phyloP scores from a whole-genome alignment of 2,329 filamentous ascomycete genomes.

The Thielaviopsis musarum region DNA sequence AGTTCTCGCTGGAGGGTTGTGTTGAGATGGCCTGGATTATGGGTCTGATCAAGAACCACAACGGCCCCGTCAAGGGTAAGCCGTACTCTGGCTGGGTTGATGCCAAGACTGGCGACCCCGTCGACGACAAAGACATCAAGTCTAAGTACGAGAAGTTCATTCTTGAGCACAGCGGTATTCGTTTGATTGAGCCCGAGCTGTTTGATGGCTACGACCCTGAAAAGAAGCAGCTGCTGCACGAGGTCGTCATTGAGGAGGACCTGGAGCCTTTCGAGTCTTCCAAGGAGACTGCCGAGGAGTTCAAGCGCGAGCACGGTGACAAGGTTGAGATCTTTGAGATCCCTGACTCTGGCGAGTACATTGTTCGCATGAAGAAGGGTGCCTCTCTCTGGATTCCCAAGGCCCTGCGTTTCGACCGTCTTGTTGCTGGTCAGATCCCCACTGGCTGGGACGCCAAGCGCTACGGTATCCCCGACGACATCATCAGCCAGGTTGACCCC shows the following conservation, averaged over 20 bases:
- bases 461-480: slow-evolving; percentile 94
- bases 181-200: slow-evolving; percentile 90
- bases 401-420: slow-evolving; percentile 88
- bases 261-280: slow-evolving; percentile 93
- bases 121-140: slow-evolving; percentile 97
- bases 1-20: slow-evolving; percentile 94
- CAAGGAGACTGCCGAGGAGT: slow-evolving; percentile 93
- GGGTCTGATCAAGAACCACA: slow-evolving; percentile 98
- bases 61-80: slow-evolving; percentile 88
- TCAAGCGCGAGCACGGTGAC: slow-evolving; percentile 90
- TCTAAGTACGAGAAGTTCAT: slow-evolving; percentile 94
- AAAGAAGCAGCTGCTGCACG: slow-evolving; percentile 95
- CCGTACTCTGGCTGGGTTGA: slow-evolving; percentile 96
- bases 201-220: slow-evolving; percentile 96
- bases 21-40: slow-evolving; percentile 99
- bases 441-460: slow-evolving; percentile 94
- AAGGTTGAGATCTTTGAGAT: slow-evolving; percentile 98
- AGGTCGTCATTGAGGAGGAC: slow-evolving; percentile 94
- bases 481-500: slow-evolving; percentile 92
- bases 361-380: slow-evolving; percentile 86
- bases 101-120: slow-evolving; percentile 79
- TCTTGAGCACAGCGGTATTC: slow-evolving; percentile 90
- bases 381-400: slow-evolving; percentile 92
- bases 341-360: slow-evolving; percentile 82
- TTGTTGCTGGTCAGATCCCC: slow-evolving; percentile 91